Evolutionary conservation across 2,329 filamentous ascomycete species (phyloP).

Genomic region (Pseudocercospora vitis): DNA sequence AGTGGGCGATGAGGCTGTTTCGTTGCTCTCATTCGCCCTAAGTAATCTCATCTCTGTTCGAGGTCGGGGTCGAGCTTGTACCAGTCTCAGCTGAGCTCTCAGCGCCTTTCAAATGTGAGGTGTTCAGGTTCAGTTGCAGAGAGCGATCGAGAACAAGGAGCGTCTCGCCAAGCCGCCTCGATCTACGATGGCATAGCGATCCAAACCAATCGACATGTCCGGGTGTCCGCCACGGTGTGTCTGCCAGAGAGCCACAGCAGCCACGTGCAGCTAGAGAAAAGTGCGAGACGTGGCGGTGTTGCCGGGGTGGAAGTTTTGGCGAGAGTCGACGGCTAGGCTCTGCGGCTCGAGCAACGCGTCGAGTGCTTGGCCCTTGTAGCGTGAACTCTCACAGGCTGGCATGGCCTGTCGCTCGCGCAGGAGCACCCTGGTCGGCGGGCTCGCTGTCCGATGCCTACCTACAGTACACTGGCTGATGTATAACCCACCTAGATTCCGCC

Average conservation of each 20-base stretch:
- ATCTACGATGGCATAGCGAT: not conserved
- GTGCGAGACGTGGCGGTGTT: conserved; percentile 8
- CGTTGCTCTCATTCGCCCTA: not conserved
- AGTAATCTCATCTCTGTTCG: conserved; percentile 1
- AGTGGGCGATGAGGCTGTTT: not conserved
- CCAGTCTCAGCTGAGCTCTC: conserved; percentile 1
- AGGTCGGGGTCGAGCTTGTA: not conserved
- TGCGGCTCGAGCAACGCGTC: conserved; percentile 6
- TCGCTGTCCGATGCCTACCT: conserved; percentile 5
- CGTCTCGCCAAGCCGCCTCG: conserved; percentile 7
- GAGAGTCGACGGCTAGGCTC: conserved; percentile 6
- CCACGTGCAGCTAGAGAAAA: conserved; percentile 13
- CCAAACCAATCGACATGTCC: not conserved
- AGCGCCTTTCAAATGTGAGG: not conserved
- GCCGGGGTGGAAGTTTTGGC: conserved; percentile 1
- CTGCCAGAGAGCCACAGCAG: conserved; percentile 9
- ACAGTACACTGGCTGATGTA: conserved; percentile 5
- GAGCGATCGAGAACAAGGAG: not conserved
- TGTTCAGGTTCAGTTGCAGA: conserved; percentile 1
- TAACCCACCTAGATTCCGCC: not conserved
- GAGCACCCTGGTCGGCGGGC: conserved; percentile 1
- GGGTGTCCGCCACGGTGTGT: conserved; percentile 3
- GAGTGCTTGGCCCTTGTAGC: conserved; percentile 5
- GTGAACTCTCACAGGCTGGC: conserved; percentile 6
- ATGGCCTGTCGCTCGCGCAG: not conserved